Evolutionary conservation across 768 basidiomycete species (phyloP).

Genomic region (Tulasnella sp.): DNA sequence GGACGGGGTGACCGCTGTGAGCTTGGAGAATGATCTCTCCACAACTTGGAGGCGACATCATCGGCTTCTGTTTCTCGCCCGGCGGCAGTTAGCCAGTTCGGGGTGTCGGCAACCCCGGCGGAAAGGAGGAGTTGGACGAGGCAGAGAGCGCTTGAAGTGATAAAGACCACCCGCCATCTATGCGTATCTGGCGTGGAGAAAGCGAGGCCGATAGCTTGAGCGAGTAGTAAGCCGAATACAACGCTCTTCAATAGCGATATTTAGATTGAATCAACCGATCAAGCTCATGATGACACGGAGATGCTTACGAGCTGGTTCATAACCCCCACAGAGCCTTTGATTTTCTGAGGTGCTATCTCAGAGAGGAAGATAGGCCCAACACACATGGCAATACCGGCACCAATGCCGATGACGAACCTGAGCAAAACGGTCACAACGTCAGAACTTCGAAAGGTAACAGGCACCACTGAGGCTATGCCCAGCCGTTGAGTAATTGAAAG

Average conservation of each 20-base stretch:
- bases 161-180: slow-evolving; percentile 63
- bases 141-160: slow-evolving; percentile 52
- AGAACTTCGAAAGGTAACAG: not conserved
- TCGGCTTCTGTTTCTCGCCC: slow-evolving; percentile 46
- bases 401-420: slow-evolving; percentile 16
- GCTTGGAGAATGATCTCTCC: not conserved
- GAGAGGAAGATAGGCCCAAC: slow-evolving; percentile 32
- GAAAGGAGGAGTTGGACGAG: slow-evolving; percentile 50
- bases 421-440: not conserved
- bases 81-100: slow-evolving; percentile 52
- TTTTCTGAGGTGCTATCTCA: slow-evolving; percentile 32
- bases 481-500: not conserved
- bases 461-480: not conserved
- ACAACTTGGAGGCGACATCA: slow-evolving; percentile 28
- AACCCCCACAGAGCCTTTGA: slow-evolving; percentile 29
- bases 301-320: slow-evolving; percentile 26
- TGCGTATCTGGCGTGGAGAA: slow-evolving; percentile 51
- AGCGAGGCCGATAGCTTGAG: slow-evolving; percentile 66
- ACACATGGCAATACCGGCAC: slow-evolving; percentile 20
- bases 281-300: not conserved
- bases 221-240: slow-evolving; percentile 79
- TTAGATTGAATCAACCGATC: not conserved
- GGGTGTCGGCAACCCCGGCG: slow-evolving; percentile 57
- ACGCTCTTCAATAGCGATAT: slow-evolving; percentile 33
- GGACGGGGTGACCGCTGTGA: not conserved